Evolutionary conservation across 352 stramenopile species (phyloP).

Genomic region (Thalassiosira ordinaria): DNA sequence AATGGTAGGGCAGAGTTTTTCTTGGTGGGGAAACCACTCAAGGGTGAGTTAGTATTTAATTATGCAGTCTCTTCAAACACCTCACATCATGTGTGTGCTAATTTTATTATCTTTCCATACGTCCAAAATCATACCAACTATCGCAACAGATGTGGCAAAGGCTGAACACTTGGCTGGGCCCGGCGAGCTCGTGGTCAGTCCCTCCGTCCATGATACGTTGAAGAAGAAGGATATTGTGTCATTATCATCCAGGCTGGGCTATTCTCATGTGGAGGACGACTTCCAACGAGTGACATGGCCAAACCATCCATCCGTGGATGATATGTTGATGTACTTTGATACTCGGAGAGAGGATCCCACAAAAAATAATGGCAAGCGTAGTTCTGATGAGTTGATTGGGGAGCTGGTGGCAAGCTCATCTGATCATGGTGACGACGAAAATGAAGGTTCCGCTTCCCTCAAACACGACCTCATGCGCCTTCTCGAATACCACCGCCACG

Average conservation of each 20-base stretch:
- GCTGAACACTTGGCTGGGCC: conserved; percentile 29
- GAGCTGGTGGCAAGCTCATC: conserved; percentile 2
- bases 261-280: conserved; percentile 10
- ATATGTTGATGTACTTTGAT: conserved; percentile 29
- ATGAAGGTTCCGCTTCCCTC: conserved; percentile 7
- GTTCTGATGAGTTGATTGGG: conserved; percentile 23
- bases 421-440: too few species aligned
- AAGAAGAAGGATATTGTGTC: conserved; percentile 5
- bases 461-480: conserved; percentile 31
- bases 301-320: conserved; percentile 4
- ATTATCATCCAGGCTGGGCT: conserved; percentile 21
- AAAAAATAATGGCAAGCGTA: too few species aligned
- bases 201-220: conserved; percentile 24
- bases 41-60: too few species aligned
- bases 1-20: conserved; percentile 46
- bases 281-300: conserved; percentile 34
- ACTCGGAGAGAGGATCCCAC: conserved; percentile 1
- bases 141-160: conserved; percentile 40
- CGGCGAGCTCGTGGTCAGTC: conserved; percentile 43
- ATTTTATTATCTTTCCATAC: conserved; percentile 16
- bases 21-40: conserved; percentile 38
- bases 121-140: background rate
- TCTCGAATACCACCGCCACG: conserved; percentile 42
- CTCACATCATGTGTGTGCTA: too few species aligned
- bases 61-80: too few species aligned